phyloP scores from a whole-genome alignment of 2,329 filamentous ascomycete species.

The Cordyceps cicadae region DNA sequence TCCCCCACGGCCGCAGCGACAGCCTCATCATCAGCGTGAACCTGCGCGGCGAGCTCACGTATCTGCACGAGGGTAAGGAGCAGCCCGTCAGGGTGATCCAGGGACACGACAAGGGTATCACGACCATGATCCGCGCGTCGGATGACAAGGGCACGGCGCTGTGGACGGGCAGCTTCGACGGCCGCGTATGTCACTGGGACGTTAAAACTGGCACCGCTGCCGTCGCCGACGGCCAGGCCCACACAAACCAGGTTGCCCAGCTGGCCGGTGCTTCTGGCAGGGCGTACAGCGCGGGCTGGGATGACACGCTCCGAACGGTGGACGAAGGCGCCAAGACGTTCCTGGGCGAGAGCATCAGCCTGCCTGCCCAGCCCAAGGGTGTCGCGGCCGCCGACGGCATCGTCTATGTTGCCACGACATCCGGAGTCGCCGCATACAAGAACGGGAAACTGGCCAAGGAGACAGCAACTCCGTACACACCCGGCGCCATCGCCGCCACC shows the following conservation, averaged over 20 bases:
- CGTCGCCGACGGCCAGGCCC: slow-evolving; percentile 68
- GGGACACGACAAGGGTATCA: slow-evolving; percentile 88
- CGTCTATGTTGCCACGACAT: slow-evolving; percentile 50
- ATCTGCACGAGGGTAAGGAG: slow-evolving; percentile 64
- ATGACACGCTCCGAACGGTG: slow-evolving; percentile 76
- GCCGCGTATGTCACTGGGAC: slow-evolving; percentile 80
- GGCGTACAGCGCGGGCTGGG: slow-evolving; percentile 87
- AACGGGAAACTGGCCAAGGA: slow-evolving; percentile 53
- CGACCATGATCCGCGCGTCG: slow-evolving; percentile 47
- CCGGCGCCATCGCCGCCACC: slow-evolving; percentile 64
- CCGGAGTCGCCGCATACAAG: slow-evolving; percentile 45
- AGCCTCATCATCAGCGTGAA: slow-evolving; percentile 85
- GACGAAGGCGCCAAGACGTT: slow-evolving; percentile 71
- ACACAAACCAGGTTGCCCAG: slow-evolving; percentile 78
- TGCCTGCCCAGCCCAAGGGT: slow-evolving; percentile 74
- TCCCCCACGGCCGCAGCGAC: slow-evolving; percentile 74
- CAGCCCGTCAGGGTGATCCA: slow-evolving; percentile 66
- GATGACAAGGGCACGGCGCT: slow-evolving; percentile 55
- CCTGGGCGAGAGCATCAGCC: slow-evolving; percentile 56
- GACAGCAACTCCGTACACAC: slow-evolving; percentile 52
- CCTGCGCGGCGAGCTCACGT: slow-evolving; percentile 81
- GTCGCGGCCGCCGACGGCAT: slow-evolving; percentile 46
- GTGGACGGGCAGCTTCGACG: slow-evolving; percentile 89
- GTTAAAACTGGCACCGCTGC: slow-evolving; percentile 58
- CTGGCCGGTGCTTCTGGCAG: slow-evolving; percentile 55